Base-by-base conservation (phyloP, 2,329 filamentous ascomycete species). In the Aspergillus fischeri region DNA sequence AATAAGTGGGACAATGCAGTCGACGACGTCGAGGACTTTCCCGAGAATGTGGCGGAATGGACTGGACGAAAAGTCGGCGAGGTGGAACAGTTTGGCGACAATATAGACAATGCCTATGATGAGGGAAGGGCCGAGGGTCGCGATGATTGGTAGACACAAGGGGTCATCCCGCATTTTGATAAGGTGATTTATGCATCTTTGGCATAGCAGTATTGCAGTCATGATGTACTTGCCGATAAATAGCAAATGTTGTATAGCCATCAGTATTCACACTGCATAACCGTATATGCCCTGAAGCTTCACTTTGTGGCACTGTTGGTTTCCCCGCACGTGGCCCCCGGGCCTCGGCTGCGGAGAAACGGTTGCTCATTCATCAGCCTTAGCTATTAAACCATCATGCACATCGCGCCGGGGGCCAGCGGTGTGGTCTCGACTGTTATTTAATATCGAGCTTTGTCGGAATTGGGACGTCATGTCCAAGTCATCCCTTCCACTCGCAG, bases 401-500 rank as follows among this genome's bases (percentile, higher is more conserved):
- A 27, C 25, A 50, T 50, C 28, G 48, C 49, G 52, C 51, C 28
- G 45, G 20, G 6, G 24, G 44, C 35, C 29, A 29, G 51, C 51
- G 28, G 28, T 29, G 28, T 20, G 14, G 38, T 5, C 6, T 17
- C 14, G 2, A 17, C 3, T 17, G 32, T 17, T 38, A 38, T 38
- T 17, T 7, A 17, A 17, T 17, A 38, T 17, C 7, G 32, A 38
- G 32, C 3, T 38, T 17, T 38, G 11, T 17, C 14, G 5, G 29
- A 14, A 32, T 35, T 35, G 32, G 11, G 14, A 17, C 14, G 14
- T 35, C 14, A 70, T 70, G 67, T 55, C 61, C 25, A 27, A 59
- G 42, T 61, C 76, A 44, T 82, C 84, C 4, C 75, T 88, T 28
- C 83, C 85, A 4, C 76, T 89, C 29, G 73, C 77, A 11, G 84